Base-by-base conservation (phyloP, 164 flowering plant species). In the Protea cynaroides region DNA sequence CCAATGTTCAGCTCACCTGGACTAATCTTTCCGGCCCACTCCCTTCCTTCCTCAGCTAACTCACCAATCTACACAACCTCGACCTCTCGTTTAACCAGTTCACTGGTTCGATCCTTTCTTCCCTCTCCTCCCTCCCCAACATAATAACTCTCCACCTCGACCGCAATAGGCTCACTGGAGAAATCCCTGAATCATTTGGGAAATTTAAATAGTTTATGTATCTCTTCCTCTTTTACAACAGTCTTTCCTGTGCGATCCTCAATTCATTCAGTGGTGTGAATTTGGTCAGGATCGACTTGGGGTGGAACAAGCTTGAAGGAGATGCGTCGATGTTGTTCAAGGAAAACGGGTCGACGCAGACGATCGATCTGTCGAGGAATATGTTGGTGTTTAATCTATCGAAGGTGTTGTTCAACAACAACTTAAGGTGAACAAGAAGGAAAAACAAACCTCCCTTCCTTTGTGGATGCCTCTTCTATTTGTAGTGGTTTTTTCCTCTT, bases 51-150 rank as follows among this genome's bases (percentile, higher is more conserved):
- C 73, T 93, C 37, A 46, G 74, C 68, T 50, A 75, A 23, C 84
- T 89, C 61, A 61, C 56, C 23, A 77, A 58, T 69, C 71, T 90
- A 14, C 61, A 54, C 3, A 71, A 24, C 57, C 66, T 88, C 25
- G 84, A 84, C 14, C 83, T 90, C 61, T 74, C 87, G 25, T 79
- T 70, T 75, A 90, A 90, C 74, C 56, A 76, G 0, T 73, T 85
- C 71, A 49, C 84, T 8, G 95, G 96, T 11, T 22, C 82, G 0
- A 85, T 92, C 54, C 96, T 96, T 0, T 24, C 79, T 0, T 65
- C 77, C 13, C 76, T 88, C 10, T 70, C 86, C 4, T 8, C 21
- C 1, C 71, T 84, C 15, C 71, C 72, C 1, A 81, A 77, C 2
- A 79, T 86, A 17, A 36, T 0, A 12, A 70, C 75, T 0, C 68